Evolutionary conservation across 768 basidiomycete species (phyloP), one percentile per base, ranked within the genome.

Genomic region (Lactarius tabidus): DNA sequence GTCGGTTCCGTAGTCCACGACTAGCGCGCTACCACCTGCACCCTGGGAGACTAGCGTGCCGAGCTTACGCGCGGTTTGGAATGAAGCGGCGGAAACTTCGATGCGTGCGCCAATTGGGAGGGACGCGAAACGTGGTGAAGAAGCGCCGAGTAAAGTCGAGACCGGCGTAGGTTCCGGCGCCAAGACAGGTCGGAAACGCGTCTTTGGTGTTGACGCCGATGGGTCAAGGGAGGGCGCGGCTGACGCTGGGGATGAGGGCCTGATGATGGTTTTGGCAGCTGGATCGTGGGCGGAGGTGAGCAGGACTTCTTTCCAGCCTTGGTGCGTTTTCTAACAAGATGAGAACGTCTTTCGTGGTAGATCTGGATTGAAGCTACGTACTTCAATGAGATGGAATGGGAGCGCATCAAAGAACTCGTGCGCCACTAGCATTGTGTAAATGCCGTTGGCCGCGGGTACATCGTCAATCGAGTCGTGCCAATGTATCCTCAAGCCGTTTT

Each of bases 321-420:
- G 79, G 45, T 83, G 76, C 14, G 83, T 87, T 86, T 86, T 93
- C 91, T 94, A 71, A 2, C 7, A 15, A 45, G 17, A 51, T 35
- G 35, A 56, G 53, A 60, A 43, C 29, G 59, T 39, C 15, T 43
- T 23, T 36, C 54, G 15, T 15, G 43, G n/a, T 31, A 10, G 29
- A 56, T 52, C 15, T 51, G 59, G 18, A 12, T 35, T 26, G 6
- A 45, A 6, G 28, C 17, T 18, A 73, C 80, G 14, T 68, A 93
- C 95, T 80, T 96, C 87, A 41, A 98, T 78, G 41, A 95, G 79
- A 74, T 97, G 92, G 55, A 98, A 87, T 0, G 97, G 96, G 52
- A 99, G 80, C 0, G 95, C 95, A 73, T 98, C 97, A 67, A 99
- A 98, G 77, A 98, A 96, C 72, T 98, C 97, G 75, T 99, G 95